Evolutionary conservation across 371 early-diverging fungal species (phyloP).

Genomic region (Actinomucor elegans): DNA sequence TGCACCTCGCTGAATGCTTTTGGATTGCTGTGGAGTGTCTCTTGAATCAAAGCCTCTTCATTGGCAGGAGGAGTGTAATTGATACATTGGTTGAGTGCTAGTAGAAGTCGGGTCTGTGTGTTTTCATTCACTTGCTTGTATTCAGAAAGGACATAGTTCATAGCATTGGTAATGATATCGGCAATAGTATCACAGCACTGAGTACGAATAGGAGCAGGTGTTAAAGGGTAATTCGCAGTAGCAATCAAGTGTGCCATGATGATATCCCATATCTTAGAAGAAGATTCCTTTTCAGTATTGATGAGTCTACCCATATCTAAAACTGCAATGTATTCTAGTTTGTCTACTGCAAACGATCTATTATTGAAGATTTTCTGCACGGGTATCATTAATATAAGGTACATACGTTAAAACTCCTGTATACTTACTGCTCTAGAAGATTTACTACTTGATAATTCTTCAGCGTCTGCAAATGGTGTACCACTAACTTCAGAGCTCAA

Average conservation of each 20-base stretch:
- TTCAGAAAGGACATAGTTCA: slow-evolving; percentile 63
- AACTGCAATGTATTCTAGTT: slow-evolving; percentile 73
- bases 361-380: slow-evolving; percentile 65
- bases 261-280: slow-evolving; percentile 63
- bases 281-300: slow-evolving; percentile 36
- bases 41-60: slow-evolving; percentile 14
- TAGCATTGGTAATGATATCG: slow-evolving; percentile 75
- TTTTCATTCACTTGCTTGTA: slow-evolving; percentile 54
- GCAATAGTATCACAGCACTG: slow-evolving; percentile 85
- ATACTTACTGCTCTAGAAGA: slow-evolving; percentile 38
- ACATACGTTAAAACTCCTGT: neutral
- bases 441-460: slow-evolving; percentile 27
- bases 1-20: slow-evolving; percentile 70
- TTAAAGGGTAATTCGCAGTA: slow-evolving; percentile 66
- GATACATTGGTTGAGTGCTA: slow-evolving; percentile 47
- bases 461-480: slow-evolving; percentile 43
- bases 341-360: slow-evolving; percentile 82
- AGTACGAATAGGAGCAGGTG: slow-evolving; percentile 65
- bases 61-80: slow-evolving; percentile 24
- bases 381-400: neutral
- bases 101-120: slow-evolving; percentile 53
- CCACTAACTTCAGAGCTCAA: slow-evolving; percentile 64
- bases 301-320: slow-evolving; percentile 73
- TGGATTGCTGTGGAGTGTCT: slow-evolving; percentile 8
- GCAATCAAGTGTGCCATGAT: slow-evolving; percentile 78